Percentiles rank a stretch among this genome's conserved stretches.
phyloP scores from a whole-genome alignment of 2,329 filamentous ascomycete genomes.

The Ophiocordyceps camponoti-saundersi region DNA sequence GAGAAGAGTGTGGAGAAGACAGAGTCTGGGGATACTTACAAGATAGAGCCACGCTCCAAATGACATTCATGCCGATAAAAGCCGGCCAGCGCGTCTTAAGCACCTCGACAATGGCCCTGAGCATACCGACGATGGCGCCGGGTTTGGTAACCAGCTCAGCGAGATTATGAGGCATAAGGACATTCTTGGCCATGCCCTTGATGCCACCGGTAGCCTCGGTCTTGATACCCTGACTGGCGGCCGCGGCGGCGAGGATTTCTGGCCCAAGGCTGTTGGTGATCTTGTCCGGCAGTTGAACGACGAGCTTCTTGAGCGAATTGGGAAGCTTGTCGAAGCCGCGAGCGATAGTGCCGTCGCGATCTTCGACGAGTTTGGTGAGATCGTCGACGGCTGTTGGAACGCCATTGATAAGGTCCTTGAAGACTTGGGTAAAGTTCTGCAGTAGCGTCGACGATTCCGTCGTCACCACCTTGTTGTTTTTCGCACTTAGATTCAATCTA shows the following conservation, averaged over 20 bases:
- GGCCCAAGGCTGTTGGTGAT: constrained; percentile 61
- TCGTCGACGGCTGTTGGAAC: constrained; percentile 89
- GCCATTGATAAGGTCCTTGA: constrained; percentile 84
- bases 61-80: constrained; percentile 76
- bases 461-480: constrained; percentile 77
- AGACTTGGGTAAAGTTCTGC: constrained; percentile 69
- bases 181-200: constrained; percentile 46
- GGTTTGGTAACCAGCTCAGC: constrained; percentile 73
- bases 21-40: constrained; percentile 31
- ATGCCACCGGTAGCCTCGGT: constrained; percentile 37
- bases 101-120: constrained; percentile 82
- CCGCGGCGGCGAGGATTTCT: constrained; percentile 63
- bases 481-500: constrained; percentile 64
- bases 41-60: constrained; percentile 80
- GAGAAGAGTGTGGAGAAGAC: not conserved
- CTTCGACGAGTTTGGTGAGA: constrained; percentile 47
- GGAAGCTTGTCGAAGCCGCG: constrained; percentile 53
- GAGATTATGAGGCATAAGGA: constrained; percentile 54
- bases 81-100: constrained; percentile 79
- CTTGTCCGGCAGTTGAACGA: constrained; percentile 70
- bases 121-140: constrained; percentile 66
- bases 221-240: constrained; percentile 54
- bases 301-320: constrained; percentile 65
- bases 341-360: constrained; percentile 42
- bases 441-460: constrained; percentile 70